Evolutionary conservation across 352 stramenopile genomes (phyloP), one percentile per base, ranked within the genome.

Genomic region (Pythium pyrilobum): DNA sequence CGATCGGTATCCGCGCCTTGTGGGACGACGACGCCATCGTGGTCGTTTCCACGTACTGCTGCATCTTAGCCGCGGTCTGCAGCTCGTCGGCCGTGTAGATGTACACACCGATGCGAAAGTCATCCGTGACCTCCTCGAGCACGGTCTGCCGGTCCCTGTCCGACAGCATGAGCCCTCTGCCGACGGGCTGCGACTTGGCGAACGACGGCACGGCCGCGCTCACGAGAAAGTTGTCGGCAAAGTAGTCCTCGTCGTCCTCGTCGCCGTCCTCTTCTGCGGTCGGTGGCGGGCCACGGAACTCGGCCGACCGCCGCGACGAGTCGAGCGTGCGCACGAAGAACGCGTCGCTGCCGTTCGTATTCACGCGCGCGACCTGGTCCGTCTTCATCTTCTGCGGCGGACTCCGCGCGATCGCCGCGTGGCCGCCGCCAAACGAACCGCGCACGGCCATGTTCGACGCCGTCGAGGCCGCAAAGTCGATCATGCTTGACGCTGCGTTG

Each of bases 41-140:
- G 7, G 66, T 74, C 21, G 65, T 52, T 12, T 67, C 69, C 51
- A 89, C 64, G 41, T 83, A 73, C 29, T 71, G 69, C 41, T 90
- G 77, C 43, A 90, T 48, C 9, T 60, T 50, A 16, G 74, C 62
- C 13, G 81, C 81, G 33, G 84, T 67, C 25, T 76, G 60, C 6
- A 92, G 61, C 36, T 92, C 79, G 32, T 92, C 82, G 5, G 72
- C 79, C 21, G 79, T 87, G 65, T 92, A 92, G 20, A 90, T 81
- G 62, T 92, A 92, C 36, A 75, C 71, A 10, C 69, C 69, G 20
- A 67, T 63, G 24, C 78, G 62, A 54, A 81, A 87, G 28, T 75
- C 68, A 38, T 88, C 73, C 13, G 58, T 54, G 5, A 87, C 64
- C 63, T 89, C 72, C 51, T 85, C 65, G 33, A 89, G 58, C 28